Conservation (phyloP, 805 yeast genomes). For the Monosporozyma servazzii region DNA sequence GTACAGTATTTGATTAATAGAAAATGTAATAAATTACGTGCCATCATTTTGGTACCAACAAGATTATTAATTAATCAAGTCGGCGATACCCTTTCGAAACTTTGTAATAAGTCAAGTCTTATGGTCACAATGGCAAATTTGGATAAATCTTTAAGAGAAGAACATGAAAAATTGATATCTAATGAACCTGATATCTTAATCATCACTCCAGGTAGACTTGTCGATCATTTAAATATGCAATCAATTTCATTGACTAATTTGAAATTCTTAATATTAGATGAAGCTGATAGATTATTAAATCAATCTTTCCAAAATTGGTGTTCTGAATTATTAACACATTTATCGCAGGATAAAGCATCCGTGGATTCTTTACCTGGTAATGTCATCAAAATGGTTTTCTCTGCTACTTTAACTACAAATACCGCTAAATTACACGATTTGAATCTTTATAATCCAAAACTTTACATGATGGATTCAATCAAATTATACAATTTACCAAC, state of each 20-base stretch:
- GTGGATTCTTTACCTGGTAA: constrained; percentile 23
- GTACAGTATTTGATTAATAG: constrained; percentile 57
- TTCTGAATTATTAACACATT: constrained; percentile 38
- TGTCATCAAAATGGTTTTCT: constrained; percentile 65
- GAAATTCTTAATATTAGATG: constrained; percentile 63
- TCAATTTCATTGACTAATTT: constrained; percentile 43
- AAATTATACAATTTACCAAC: constrained; percentile 53
- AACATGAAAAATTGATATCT: constrained; percentile 39
- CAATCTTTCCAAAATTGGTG: constrained; percentile 94
- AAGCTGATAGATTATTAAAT: constrained; percentile 72
- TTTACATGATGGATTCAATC: constrained; percentile 60
- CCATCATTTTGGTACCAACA: constrained; percentile 81
- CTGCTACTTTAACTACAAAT: constrained; percentile 91
- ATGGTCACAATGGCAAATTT: constrained; percentile 45
- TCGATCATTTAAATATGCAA: constrained; percentile 50
- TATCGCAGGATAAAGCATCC: constrained; percentile 29
- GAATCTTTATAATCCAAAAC: constrained; percentile 59
- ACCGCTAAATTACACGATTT: constrained; percentile 75
- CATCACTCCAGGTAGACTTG: constrained; percentile 72
- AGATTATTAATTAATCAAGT: constrained; percentile 82
- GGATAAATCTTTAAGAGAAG: constrained; percentile 52
- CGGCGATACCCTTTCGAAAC: constrained; percentile 45
- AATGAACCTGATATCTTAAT: constrained; percentile 59
- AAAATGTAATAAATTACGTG: constrained; percentile 62
- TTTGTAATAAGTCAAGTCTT: constrained; percentile 61